Percentiles rank a stretch among this genome's conserved stretches.
Evolutionary conservation across 1,284 basidiomycete species (phyloP).

Genomic region (Leccinum pseudoinsigne): DNA sequence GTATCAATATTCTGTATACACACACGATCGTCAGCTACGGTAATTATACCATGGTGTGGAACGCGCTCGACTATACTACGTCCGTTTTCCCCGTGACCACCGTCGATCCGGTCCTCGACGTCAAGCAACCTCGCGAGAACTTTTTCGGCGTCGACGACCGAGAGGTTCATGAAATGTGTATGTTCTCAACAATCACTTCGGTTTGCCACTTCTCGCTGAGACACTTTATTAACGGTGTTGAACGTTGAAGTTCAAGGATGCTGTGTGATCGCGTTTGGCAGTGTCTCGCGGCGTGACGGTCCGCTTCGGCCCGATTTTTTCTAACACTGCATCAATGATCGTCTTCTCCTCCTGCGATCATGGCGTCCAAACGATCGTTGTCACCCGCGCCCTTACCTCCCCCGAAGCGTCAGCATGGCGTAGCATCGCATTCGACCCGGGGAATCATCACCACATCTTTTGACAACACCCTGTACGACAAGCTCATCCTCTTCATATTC

Average conservation of each 20-base stretch:
- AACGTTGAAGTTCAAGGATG: too few species aligned
- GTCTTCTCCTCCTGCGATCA: slow-evolving; percentile 24
- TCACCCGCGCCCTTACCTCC: slow-evolving; percentile 52
- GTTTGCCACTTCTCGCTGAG: too few species aligned
- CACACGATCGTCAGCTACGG: slow-evolving; percentile 36
- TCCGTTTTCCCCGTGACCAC: slow-evolving; percentile 67
- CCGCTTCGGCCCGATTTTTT: slow-evolving; percentile 21
- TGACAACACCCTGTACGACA: slow-evolving; percentile 65
- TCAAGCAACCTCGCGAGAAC: slow-evolving; percentile 39
- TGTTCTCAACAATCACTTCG: too few species aligned
- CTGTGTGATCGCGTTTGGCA: too few species aligned
- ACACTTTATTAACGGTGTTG: too few species aligned
- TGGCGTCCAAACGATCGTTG: slow-evolving; percentile 50
- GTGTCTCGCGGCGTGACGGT: slow-evolving; percentile 3
- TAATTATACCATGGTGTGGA: slow-evolving; percentile 65
- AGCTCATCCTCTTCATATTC: slow-evolving; percentile 72
- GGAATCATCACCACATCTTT: slow-evolving; percentile 38
- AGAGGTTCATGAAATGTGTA: not conserved
- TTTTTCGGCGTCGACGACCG: slow-evolving; percentile 52
- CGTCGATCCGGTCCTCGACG: slow-evolving; percentile 52
- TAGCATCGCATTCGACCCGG: slow-evolving; percentile 9
- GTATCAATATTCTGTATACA: not conserved
- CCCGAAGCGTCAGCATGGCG: slow-evolving; percentile 54
- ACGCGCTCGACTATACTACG: slow-evolving; percentile 66
- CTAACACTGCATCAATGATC: not conserved